Percentiles rank a stretch among this genome's conserved stretches.
These are phyloP conservation scores for Gossypium schwendimanii DNA, from an alignment of 441 rosid species.

Conservation along the genomic window DNA sequence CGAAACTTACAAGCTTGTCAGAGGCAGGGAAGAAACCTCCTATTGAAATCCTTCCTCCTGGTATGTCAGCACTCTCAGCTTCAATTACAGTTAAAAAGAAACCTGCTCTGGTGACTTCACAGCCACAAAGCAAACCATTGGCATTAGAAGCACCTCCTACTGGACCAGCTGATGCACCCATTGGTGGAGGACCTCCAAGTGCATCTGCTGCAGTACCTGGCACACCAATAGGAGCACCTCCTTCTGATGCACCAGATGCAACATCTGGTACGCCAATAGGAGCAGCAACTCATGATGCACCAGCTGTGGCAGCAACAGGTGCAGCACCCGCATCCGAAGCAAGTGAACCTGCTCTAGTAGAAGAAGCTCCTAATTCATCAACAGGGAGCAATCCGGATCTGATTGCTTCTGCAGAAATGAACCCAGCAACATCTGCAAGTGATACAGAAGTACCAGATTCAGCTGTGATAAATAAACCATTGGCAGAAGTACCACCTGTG, in stretches of 20 bases:
- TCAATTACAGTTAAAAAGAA: constrained; percentile 70
- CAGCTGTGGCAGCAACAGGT: constrained; percentile 3
- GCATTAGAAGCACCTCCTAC: constrained; percentile 63
- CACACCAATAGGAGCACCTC: background rate
- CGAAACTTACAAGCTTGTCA: constrained; percentile 7
- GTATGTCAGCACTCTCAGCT: constrained; percentile 84
- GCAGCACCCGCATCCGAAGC: constrained; percentile 21
- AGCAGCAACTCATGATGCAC: background rate
- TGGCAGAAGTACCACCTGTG: constrained; percentile 21
- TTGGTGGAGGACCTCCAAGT: constrained; percentile 16
- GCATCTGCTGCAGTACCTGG: background rate
- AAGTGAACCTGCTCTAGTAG: constrained; percentile 22
- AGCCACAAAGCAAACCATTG: constrained; percentile 59
- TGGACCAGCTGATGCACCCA: constrained; percentile 15
- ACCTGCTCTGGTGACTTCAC: constrained; percentile 35
- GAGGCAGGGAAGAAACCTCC: constrained; percentile 75
- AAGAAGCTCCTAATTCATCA: constrained; percentile 22
- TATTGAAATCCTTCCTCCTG: constrained; percentile 87
- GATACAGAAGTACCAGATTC: constrained; percentile 12
- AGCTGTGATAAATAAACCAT: constrained; percentile 6
- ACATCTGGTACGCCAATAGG: background rate
- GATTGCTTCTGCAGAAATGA: constrained; percentile 22
- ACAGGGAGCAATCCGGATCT: constrained; percentile 25
- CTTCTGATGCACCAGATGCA: background rate
- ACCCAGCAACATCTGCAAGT: constrained; percentile 17